Evolutionary conservation across 768 basidiomycete genomes (phyloP).

Genomic region (Leccinellum albellum): DNA sequence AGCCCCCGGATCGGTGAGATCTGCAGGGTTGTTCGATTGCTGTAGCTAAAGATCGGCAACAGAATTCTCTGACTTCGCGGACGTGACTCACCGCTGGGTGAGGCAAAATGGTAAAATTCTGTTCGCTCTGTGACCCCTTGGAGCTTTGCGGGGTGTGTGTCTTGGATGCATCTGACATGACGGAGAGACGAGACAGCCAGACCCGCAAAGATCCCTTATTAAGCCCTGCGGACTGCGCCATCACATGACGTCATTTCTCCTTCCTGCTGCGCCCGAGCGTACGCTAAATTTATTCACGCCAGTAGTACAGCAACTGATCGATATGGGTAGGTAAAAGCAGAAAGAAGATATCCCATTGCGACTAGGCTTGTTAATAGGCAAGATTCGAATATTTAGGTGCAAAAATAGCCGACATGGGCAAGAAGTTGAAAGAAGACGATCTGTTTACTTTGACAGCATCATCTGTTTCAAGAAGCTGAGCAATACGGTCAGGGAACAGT

Average conservation of each 20-base stretch:
- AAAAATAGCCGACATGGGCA: constrained; percentile 15
- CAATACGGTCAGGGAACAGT: constrained; percentile 1
- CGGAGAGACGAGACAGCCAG: background rate
- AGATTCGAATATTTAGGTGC: constrained; percentile 1
- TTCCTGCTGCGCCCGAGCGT: background rate
- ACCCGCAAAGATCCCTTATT: constrained; percentile 1
- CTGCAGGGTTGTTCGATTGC: constrained; percentile 60
- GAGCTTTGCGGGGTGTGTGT: background rate
- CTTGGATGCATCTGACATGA: constrained; percentile 18
- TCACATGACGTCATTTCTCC: constrained; percentile 17
- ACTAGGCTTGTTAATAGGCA: background rate
- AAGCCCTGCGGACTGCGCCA: background rate
- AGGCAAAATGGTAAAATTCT: constrained; percentile 50
- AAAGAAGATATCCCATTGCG: background rate
- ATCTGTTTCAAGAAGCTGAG: constrained; percentile 41
- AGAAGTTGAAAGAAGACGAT: background rate
- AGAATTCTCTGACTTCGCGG: background rate
- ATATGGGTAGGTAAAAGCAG: constrained; percentile 7
- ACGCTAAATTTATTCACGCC: background rate
- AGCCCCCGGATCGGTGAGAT: constrained; percentile 39
- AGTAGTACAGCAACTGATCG: background rate
- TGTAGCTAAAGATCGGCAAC: constrained; percentile 16
- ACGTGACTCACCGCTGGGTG: constrained; percentile 53
- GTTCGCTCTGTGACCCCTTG: constrained; percentile 28
- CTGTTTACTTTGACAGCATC: constrained; percentile 66